Base-by-base conservation (phyloP, 2,329 filamentous ascomycete genomes). In the Fusarium sp. region DNA sequence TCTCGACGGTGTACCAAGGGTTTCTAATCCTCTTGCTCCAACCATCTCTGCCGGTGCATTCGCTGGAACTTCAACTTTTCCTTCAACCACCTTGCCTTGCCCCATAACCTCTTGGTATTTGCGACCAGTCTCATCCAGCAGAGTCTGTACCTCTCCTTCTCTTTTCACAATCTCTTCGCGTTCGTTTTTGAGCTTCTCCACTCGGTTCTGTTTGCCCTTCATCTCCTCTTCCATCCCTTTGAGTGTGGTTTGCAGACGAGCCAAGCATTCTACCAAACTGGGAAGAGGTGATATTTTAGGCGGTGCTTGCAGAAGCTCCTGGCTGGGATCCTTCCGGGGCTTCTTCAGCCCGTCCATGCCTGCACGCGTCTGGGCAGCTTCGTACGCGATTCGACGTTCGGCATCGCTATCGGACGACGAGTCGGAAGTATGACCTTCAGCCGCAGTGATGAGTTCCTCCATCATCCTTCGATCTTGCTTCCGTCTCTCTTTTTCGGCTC, bases 291-390 rank as follows among this genome's bases (percentile, higher is more conserved):
- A 88, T 69, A 96, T 91, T 60, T 86, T 88, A 3, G 91, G 85
- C 0, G 89, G 90, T 2, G 88, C 87, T 53, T 81, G 86, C 5
- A 83, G 75, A 10, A 80, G 43, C 14, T 73, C 70, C 17, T 80
- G 72, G 63, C 74, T 65, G 33, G 74, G 66, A 23, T 73, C 72
- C 36, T 72, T 69, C 33, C 70, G 72, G 13, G 72, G 79, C 68
- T 80, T 82, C 69, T 80, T 82, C 19, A 90, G 70, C 0, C 88
- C 90, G 68, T 94, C 93, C 78, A 95, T 89, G n/a, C 92, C 94
- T 4, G 91, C 90, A 17, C 90, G 85, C 9, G 91, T 93, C 77
- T 98, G 94, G 5, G 91, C 89, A 10, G 88, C 86, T 75, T 97
- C 93, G 76, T 96, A 98, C 0, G 92, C 93, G 3, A 89, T 91